Base-by-base conservation (phyloP, 2,329 filamentous ascomycete species). In the Ramularia endophylla region DNA sequence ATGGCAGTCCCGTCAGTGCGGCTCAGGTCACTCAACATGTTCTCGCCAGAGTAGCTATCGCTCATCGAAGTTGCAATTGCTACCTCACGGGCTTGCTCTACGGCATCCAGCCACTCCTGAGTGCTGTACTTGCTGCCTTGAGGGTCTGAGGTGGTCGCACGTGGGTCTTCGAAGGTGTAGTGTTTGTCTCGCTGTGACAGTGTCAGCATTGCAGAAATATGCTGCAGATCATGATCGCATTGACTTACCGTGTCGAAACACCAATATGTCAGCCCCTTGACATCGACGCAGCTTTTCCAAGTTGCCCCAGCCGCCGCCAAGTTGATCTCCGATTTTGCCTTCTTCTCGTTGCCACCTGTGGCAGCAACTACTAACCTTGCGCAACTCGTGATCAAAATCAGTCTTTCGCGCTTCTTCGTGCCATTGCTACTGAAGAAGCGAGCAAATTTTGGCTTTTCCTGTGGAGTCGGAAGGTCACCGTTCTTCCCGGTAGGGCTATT, bases 381-480 rank as follows among this genome's bases (percentile, higher is more conserved):
- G 54, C 85, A 87, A 1, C 87, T 94, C 2, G 92, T 98, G 40
- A 98, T 80, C 81, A 98, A 89, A 5, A 98, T 92, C 40, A 98
- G 71, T 34, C 92, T 78, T 61, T 95, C 88, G 50, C 89, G 77
- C 67, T 95, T 95, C 70, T 97, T 98, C 7, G 85, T 85, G 8
- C 85, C 87, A 58, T 81, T 89, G 39, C 88, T 87, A 20, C 87
- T 86, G 64, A 98, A 97, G 65, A 98, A 95, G 29, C 89, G 80
- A 1, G 89, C 85, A 50, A 98, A 81, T 60, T 95, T 95, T 65
- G 87, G 90, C 36, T 60, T 61, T 40, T 62, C 58, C 9, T 50
- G 47, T 0, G 77, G 73, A 25, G 75, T 67, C 3, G 75, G 73
- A 22, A 88, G 83, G 33, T 81, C 80, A 28, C 80, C 79, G 50